These are phyloP conservation scores for Lactifluus piperatus DNA, from an alignment of 768 basidiomycete genomes.

Conservation along the genomic window DNA sequence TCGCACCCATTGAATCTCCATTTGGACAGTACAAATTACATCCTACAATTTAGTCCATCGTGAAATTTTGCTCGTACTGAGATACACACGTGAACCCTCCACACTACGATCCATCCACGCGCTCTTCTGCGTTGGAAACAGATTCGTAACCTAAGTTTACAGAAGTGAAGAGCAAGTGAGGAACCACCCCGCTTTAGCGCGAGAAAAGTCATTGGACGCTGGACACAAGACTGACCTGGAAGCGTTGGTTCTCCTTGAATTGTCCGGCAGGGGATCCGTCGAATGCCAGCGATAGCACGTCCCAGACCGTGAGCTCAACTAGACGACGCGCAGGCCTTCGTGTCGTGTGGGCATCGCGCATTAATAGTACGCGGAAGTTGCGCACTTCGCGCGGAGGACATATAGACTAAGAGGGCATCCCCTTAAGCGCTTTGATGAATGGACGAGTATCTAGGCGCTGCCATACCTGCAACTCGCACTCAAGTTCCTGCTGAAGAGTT, in stretches of 20 bases:
- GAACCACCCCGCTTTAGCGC: background rate
- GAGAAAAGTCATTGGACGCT: background rate
- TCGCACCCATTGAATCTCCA: no score
- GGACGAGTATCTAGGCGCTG: background rate
- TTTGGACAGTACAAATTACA: no score
- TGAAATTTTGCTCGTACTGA: slow-evolving; percentile 58
- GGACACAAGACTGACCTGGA: slow-evolving; percentile 3
- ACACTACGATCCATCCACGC: slow-evolving; percentile 59
- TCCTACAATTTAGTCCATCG: slow-evolving; percentile 44
- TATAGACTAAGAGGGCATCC: background rate
- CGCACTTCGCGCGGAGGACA: slow-evolving; percentile 21
- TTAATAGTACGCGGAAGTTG: slow-evolving; percentile 13
- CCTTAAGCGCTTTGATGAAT: background rate
- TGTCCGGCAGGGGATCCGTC: slow-evolving; percentile 6
- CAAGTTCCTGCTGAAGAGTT: slow-evolving; percentile 49
- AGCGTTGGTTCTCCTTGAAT: slow-evolving; percentile 17
- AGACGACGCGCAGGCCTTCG: slow-evolving; percentile 12
- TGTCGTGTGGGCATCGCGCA: slow-evolving; percentile 10
- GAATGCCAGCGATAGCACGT: slow-evolving; percentile 13
- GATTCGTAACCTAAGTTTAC: slow-evolving; percentile 47
- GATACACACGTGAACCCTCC: slow-evolving; percentile 53
- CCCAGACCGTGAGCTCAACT: slow-evolving; percentile 19
- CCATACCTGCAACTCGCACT: slow-evolving; percentile 62
- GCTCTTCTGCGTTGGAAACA: slow-evolving; percentile 55
- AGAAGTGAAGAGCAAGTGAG: background rate